Conservation (phyloP, 2,329 filamentous ascomycete species). For the Botrytis galanthina region DNA sequence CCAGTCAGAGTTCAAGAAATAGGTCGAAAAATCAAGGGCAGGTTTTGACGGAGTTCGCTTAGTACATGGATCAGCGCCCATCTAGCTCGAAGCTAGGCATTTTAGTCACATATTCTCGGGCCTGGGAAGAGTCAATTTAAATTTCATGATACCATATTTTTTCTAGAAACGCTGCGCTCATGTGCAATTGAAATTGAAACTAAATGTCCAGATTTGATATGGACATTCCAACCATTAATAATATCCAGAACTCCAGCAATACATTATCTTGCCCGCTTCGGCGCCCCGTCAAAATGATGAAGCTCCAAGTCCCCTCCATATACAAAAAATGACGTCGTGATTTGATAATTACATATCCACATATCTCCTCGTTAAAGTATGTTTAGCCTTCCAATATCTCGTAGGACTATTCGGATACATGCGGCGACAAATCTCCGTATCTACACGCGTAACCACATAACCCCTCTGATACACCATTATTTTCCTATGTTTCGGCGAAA, state of each 20-base stretch:
- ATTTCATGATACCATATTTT: background rate
- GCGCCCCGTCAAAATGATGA: background rate
- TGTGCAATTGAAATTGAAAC: background rate
- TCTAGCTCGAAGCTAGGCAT: background rate
- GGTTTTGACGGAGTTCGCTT: background rate
- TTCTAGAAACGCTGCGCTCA: background rate
- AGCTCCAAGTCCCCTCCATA: background rate
- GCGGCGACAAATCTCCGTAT: background rate
- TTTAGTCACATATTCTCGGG: background rate
- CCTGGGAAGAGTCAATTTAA: background rate
- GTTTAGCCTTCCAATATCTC: background rate
- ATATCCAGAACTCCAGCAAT: background rate
- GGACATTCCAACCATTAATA: background rate
- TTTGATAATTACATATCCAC: background rate
- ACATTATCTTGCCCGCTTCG: background rate
- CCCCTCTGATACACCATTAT: background rate
- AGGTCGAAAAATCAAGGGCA: background rate
- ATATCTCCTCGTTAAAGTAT: background rate
- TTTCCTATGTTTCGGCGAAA: too few species aligned
- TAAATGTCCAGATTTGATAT: background rate
- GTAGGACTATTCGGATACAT: background rate
- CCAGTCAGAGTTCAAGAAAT: background rate
- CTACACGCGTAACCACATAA: fast-evolving
- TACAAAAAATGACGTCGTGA: background rate
- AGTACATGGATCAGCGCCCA: background rate